Evolutionary conservation across 169 alveolate species (phyloP).

Genomic region (Fabrea salina): DNA sequence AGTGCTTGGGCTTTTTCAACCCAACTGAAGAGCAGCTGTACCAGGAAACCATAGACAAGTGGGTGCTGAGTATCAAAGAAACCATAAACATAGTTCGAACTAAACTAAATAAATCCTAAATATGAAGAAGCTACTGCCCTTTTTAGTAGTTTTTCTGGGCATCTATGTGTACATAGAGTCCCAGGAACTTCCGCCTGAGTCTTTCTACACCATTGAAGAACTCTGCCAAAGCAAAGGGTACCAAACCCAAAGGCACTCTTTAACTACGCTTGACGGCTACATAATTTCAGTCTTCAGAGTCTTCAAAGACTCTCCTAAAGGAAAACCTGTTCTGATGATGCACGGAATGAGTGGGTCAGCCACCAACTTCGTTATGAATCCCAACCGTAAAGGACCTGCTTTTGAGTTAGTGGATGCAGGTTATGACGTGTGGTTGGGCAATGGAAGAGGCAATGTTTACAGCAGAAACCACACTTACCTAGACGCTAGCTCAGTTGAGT

Average conservation of each 20-base stretch:
- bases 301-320: constrained; percentile 32
- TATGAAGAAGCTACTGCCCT: too few relatives aligned
- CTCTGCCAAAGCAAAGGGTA: constrained; percentile 29
- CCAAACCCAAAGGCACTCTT: constrained; percentile 16
- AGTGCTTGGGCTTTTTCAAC: background rate
- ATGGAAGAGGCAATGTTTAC: constrained; percentile 82
- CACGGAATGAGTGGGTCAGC: constrained; percentile 88
- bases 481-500: constrained; percentile 44
- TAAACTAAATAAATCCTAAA: too few relatives aligned
- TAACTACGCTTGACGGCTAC: constrained; percentile 62
- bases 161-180: too few relatives aligned
- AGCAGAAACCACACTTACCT: constrained; percentile 54
- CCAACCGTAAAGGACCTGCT: constrained; percentile 66
- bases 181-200: background rate
- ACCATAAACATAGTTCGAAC: too few relatives aligned
- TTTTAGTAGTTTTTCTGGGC: too few relatives aligned
- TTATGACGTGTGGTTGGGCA: constrained; percentile 88
- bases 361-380: constrained; percentile 77
- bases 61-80: background rate
- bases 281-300: constrained; percentile 43
- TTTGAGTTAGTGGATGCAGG: constrained; percentile 70
- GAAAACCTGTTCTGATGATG: constrained; percentile 61
- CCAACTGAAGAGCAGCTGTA: background rate
- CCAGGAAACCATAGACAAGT: background rate
- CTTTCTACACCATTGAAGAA: background rate